Base-by-base conservation (phyloP, 805 yeast species). In the Candida coquimbonensis region DNA sequence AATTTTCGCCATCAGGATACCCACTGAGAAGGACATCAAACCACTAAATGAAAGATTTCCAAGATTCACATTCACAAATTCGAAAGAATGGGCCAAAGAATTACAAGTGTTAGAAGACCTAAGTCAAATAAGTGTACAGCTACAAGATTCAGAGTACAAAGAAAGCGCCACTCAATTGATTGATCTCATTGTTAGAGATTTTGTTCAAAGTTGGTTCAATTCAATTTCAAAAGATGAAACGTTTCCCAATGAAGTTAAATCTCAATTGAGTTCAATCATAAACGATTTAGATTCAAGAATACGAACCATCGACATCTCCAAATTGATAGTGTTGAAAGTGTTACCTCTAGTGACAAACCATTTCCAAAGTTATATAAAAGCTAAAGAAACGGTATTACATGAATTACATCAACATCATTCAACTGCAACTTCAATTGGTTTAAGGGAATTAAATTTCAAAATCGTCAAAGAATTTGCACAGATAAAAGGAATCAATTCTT, bases 261-360 rank as follows among this genome's bases (percentile, higher is more conserved):
- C 49, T 1, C 75, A 77, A 44, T 54, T 83, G 19, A 64, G 72
- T 9, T 42, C 50, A 3, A 73, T 75, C 0, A 56, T 79, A 2
- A 53, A 50, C 9, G 63, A 63, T 17, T 43, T 88, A 8, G 71
- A 72, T 25, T 47, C 51, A 5, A 62, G 83, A 29, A 47, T 81
- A 1, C 56, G 49, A 0, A 54, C 57, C 0, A 47, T 80, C 1
- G 87, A 87, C 54, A 63, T 76, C 19, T 70, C 88, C 1, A 72
- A 72, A 37, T 57, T 87, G 29, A 49, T 84, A 3, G 80, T 87
- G 1, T 64, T 78, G 29, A 72, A 72, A 39, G 33, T 86, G 0
- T 45, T 86, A 7, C 96, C 96, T 0, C 53, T 82, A 1, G 7
- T 87, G 1, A 81, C 86, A 1, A 75, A 72, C 12, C 96, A 89